Percentiles rank a stretch among this genome's conserved stretches.
phyloP scores from a whole-genome alignment of 257 asterid genomes.

The Gynochthodes officinalis region DNA sequence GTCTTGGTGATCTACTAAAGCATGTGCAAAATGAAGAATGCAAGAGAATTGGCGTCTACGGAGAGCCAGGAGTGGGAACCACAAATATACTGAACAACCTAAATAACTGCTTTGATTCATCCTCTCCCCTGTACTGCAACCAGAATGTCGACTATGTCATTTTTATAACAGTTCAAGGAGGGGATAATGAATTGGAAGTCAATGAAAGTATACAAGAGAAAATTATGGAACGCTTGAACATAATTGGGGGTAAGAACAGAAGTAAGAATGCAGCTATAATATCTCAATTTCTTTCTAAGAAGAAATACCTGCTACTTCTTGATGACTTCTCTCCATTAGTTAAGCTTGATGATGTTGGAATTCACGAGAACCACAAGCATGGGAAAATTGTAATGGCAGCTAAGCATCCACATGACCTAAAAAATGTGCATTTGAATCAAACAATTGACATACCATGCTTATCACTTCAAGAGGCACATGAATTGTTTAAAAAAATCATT shows the following conservation, averaged over 20 bases:
- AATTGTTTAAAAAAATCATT: background rate
- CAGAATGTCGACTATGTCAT: background rate
- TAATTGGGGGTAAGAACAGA: background rate
- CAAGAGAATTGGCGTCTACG: background rate
- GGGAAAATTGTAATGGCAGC: background rate
- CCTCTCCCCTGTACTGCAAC: background rate
- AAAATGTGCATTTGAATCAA: background rate
- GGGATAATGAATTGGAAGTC: too few relatives aligned
- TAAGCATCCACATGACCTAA: background rate
- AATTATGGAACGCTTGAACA: background rate
- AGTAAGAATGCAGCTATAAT: background rate
- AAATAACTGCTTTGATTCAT: background rate
- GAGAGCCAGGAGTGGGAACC: background rate
- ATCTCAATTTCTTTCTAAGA: background rate
- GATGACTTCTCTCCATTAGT: background rate
- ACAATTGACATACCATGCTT: background rate
- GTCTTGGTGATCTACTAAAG: background rate
- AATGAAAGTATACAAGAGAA: background rate
- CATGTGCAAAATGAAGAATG: background rate
- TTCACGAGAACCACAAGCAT: background rate
- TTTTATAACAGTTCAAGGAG: too few relatives aligned
- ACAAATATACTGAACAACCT: background rate
- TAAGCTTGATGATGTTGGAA: background rate
- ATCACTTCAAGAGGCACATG: background rate
- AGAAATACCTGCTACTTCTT: background rate